phyloP scores from a whole-genome alignment of 495 filamentous ascomycete genomes.

The Schizothecium vesticola region DNA sequence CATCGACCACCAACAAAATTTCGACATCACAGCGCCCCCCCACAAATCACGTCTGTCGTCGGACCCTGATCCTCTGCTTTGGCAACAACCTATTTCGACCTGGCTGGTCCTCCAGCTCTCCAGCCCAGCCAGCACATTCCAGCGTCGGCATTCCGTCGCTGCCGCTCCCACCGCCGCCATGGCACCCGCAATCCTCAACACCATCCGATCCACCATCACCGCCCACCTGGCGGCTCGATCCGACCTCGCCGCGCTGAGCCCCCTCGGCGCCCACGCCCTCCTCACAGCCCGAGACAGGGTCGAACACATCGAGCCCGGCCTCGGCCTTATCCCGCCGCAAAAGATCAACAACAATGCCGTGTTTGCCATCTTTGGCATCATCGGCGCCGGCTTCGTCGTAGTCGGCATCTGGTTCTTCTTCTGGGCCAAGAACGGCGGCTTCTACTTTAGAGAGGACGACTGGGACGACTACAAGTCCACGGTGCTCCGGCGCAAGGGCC shows the following conservation, averaged over 20 bases:
- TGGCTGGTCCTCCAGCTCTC: slow-evolving; percentile 19
- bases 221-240: slow-evolving; percentile 3
- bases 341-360: slow-evolving; percentile 79
- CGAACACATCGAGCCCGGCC: slow-evolving; percentile 26
- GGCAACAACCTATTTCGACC: slow-evolving; percentile 5
- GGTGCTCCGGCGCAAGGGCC: slow-evolving; percentile 85
- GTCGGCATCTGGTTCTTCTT: slow-evolving; percentile 94
- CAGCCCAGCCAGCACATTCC: slow-evolving; percentile 18
- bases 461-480: slow-evolving; percentile 99
- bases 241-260: slow-evolving; percentile 31
- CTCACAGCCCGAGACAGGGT: slow-evolving; percentile 33
- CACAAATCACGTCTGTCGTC: neutral
- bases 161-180: slow-evolving; percentile 19
- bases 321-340: slow-evolving; percentile 56
- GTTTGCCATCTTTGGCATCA: slow-evolving; percentile 77
- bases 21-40: neutral
- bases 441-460: slow-evolving; percentile 74
- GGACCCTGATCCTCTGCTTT: neutral
- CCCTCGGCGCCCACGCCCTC: slow-evolving; percentile 35
- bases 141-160: slow-evolving; percentile 12
- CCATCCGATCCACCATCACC: slow-evolving; percentile 9
- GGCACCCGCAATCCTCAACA: slow-evolving; percentile 28
- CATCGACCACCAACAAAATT: neutral
- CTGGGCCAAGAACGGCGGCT: slow-evolving; percentile 94
- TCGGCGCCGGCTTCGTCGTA: slow-evolving; percentile 73